Conservation (phyloP, 2,329 filamentous ascomycete genomes). For the Zymoseptoria brevis region DNA sequence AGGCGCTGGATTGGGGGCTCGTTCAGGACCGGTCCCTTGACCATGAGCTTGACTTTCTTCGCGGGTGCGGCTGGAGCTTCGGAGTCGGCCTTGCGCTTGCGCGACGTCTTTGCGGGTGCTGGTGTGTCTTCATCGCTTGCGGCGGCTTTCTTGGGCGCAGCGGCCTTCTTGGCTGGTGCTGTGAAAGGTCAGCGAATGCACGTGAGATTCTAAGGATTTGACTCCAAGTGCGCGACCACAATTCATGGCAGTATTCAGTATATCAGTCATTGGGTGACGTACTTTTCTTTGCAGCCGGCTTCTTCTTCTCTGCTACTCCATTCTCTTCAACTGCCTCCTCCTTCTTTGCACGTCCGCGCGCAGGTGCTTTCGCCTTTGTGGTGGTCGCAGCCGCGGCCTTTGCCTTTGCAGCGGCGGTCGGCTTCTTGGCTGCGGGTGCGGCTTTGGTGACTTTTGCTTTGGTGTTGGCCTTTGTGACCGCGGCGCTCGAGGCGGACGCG, state of each 20-base stretch:
- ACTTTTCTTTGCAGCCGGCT: constrained; percentile 16
- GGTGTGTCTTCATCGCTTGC: constrained; percentile 3
- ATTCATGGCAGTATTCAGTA: not conserved
- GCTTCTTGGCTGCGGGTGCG: constrained; percentile 2
- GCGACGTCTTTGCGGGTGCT: constrained; percentile 14
- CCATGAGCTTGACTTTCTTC: constrained; percentile 25
- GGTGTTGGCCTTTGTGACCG: constrained; percentile 22
- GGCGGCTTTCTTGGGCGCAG: constrained; percentile 13
- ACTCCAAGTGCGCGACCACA: not conserved
- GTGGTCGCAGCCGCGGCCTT: constrained; percentile 25
- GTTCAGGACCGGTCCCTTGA: constrained; percentile 48
- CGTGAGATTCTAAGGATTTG: not conserved
- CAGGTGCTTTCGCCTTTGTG: constrained; percentile 12
- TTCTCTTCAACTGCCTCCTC: constrained; percentile 9
- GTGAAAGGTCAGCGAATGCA: not conserved
- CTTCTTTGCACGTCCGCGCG: constrained; percentile 8
- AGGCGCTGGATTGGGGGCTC: constrained; percentile 54
- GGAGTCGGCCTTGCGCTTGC: constrained; percentile 23
- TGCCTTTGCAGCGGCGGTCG: not conserved
- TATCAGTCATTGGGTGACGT: constrained; percentile 1
- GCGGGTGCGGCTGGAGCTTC: constrained; percentile 11
- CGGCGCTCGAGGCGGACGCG: constrained; percentile 6
- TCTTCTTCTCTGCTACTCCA: constrained; percentile 12
- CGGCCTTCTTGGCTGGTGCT: constrained; percentile 13
- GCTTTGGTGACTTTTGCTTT: constrained; percentile 23